Conservation (phyloP, 495 filamentous ascomycete species). For the Xylaria cubensis region DNA sequence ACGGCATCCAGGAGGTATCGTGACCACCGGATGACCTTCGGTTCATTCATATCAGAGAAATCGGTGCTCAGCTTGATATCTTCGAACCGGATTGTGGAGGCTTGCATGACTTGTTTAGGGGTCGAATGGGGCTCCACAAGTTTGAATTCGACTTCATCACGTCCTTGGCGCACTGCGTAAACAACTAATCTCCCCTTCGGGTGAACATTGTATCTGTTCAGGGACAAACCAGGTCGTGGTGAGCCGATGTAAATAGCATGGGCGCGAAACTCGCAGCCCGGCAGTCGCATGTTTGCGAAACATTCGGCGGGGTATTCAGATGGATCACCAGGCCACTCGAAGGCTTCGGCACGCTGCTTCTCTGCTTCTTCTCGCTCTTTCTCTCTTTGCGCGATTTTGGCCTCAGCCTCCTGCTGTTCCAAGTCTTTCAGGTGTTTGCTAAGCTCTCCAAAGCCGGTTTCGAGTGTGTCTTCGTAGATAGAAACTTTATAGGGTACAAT, state of each 20-base stretch:
- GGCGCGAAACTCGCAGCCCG: slow-evolving; percentile 24
- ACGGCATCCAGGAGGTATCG: slow-evolving; percentile 24
- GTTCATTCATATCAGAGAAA: slow-evolving; percentile 27
- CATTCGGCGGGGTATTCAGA: slow-evolving; percentile 11
- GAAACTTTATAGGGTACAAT: neutral
- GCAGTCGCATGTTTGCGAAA: neutral
- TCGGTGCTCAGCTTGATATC: slow-evolving; percentile 8
- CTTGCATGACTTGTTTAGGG: slow-evolving; percentile 3
- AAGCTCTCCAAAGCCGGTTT: neutral
- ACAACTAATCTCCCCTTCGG: neutral
- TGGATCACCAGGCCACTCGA: slow-evolving; percentile 20
- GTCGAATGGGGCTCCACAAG: slow-evolving; percentile 9
- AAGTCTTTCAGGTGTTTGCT: neutral
- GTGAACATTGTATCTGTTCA: neutral
- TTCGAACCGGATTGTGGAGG: neutral
- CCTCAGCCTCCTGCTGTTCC: neutral
- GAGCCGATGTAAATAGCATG: slow-evolving; percentile 26
- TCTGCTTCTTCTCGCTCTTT: neutral
- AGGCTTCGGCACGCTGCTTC: neutral
- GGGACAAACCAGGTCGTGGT: neutral
- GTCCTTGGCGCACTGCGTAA: slow-evolving; percentile 16
- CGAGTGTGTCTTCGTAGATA: too few relatives aligned
- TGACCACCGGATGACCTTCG: slow-evolving; percentile 1
- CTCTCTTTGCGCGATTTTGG: neutral
- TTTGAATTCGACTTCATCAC: slow-evolving; percentile 16